Conservation (phyloP, 1,284 basidiomycete genomes). For the Ganoderma multipileum region DNA sequence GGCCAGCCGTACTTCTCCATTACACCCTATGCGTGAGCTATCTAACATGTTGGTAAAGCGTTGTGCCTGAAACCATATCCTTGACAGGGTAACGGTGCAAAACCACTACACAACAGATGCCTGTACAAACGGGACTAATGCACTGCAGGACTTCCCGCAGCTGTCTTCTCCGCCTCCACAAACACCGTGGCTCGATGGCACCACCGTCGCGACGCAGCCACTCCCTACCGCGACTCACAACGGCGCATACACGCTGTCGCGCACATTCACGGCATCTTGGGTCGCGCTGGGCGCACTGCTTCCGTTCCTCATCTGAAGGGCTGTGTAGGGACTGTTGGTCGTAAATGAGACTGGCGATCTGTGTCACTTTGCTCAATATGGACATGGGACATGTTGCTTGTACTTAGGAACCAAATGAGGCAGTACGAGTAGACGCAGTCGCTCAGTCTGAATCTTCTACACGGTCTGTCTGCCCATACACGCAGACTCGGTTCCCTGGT, state of each 20-base stretch:
- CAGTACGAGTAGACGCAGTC: no score
- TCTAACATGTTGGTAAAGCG: neutral
- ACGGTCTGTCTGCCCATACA: no score
- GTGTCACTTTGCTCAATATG: neutral
- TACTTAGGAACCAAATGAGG: no score
- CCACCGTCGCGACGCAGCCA: constrained; percentile 31
- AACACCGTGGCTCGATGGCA: constrained; percentile 37
- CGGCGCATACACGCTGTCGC: constrained; percentile 4
- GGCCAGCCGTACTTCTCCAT: constrained; percentile 49
- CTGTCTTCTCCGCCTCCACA: constrained; percentile 35
- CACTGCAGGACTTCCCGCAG: constrained; percentile 47
- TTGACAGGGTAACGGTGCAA: constrained; percentile 44
- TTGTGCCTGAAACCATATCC: neutral
- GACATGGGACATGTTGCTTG: no score
- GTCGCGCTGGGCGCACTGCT: constrained; percentile 8
- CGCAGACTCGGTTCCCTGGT: no score
- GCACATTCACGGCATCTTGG: neutral
- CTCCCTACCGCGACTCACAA: constrained; percentile 32
- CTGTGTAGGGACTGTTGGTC: neutral
- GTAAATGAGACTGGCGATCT: no score
- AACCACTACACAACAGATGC: constrained; percentile 41
- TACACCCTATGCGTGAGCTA: constrained; percentile 46
- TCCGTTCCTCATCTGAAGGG: neutral
- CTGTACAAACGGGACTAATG: constrained; percentile 46
- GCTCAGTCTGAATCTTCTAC: no score